Evolutionary conservation across 495 filamentous ascomycete genomes (phyloP).

Genomic region (Penicillium paxilli): DNA sequence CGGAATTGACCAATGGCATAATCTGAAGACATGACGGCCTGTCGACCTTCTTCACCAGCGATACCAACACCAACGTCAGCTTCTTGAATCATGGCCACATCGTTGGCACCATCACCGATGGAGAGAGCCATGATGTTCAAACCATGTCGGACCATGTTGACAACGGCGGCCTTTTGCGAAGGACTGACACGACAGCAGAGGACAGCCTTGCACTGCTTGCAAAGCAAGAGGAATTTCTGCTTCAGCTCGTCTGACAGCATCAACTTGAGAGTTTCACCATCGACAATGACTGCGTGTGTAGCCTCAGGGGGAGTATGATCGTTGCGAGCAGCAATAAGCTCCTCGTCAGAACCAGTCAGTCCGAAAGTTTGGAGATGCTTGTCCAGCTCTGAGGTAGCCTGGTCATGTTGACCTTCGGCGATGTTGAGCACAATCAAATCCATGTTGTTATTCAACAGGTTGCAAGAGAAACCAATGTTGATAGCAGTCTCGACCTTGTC

Average conservation of each 20-base stretch:
- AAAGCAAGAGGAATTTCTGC: slow-evolving; percentile 91
- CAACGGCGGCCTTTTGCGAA: slow-evolving; percentile 96
- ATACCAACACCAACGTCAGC: slow-evolving; percentile 98
- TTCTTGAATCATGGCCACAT: slow-evolving; percentile 99
- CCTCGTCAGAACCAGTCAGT: slow-evolving; percentile 84
- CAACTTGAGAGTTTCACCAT: slow-evolving; percentile 90
- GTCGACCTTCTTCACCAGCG: slow-evolving; percentile 93
- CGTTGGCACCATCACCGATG: slow-evolving; percentile 96
- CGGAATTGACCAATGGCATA: slow-evolving; percentile 98
- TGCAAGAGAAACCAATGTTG: slow-evolving; percentile 99
- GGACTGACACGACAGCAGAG: slow-evolving; percentile 98
- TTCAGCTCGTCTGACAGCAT: slow-evolving; percentile 79
- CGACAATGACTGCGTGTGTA: slow-evolving; percentile 95
- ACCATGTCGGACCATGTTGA: slow-evolving; percentile 89
- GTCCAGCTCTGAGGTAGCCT: slow-evolving; percentile 70
- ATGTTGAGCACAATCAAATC: slow-evolving; percentile 91
- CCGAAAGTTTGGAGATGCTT: slow-evolving; percentile 69
- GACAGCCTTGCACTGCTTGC: slow-evolving; percentile 96
- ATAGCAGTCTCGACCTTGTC: slow-evolving; percentile 99
- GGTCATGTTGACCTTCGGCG: slow-evolving; percentile 65
- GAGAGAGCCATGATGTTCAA: slow-evolving; percentile 97
- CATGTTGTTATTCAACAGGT: slow-evolving; percentile 96
- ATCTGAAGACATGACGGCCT: slow-evolving; percentile 98
- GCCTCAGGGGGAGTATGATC: slow-evolving; percentile 82
- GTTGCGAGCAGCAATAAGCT: slow-evolving; percentile 72